Base-by-base conservation (phyloP, 2,329 filamentous ascomycete species). In the Monilinia fructigena region DNA sequence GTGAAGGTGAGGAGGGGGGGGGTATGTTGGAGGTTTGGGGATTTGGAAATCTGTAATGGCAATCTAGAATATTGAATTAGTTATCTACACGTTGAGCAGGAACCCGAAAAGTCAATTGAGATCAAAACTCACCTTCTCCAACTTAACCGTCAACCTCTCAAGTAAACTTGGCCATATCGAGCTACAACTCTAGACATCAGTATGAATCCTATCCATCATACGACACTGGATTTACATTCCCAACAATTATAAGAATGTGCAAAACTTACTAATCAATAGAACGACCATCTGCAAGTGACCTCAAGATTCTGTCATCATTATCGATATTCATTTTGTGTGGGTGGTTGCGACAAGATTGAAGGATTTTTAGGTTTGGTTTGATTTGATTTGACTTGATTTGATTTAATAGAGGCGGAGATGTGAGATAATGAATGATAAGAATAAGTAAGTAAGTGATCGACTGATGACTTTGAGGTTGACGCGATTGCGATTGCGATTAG, bases 11-110 rank as follows among this genome's bases (percentile, higher is more conserved):
- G 23, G 61, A 83, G 75, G 61, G 89, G 80, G 87, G 10, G 48
- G 38, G 8, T 31, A 18, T 47, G 61, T 47, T 63, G 50, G 38
- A 56, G 26, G 50, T 47, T 55, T 47, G 4, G 90, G 87, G 73
- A 20, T 50, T 50, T 50, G 58, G 28, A 96, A 97, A 63, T 89
- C 88, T 75, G 87, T 83, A 77, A 86, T 85, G 52, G 90, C 85
- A 61, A 72, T 73, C 71, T 73, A 45, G 40, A 18, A 10, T 16
- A 6, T 18, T n/a, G 7, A n/a, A 52, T 38, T 31, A 61, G 58
- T 31, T 26, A 14, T 61, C 28, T 38, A 14, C 28, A 14, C 45
- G 38, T 14, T 1, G 20, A 3, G 4, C 20, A 50, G 28, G 1
- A 40, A 20, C n/a, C 10, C 5, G 8, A 20, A 2, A 38, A 14